Evolutionary conservation across 2,329 filamentous ascomycete genomes (phyloP).

Genomic region (Fusarium redolens): DNA sequence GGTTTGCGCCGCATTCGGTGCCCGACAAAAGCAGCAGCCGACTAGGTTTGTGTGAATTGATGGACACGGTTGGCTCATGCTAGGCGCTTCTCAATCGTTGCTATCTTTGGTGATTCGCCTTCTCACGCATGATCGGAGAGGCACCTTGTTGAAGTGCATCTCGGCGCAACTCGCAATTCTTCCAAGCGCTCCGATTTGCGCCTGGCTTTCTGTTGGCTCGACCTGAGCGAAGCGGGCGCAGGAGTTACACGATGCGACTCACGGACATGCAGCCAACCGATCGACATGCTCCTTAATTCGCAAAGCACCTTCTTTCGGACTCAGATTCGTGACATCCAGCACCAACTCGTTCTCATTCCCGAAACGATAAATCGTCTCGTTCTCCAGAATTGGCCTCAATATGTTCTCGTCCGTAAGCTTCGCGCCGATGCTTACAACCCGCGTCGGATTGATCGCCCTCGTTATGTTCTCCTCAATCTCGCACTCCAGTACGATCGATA

Average conservation of each 20-base stretch:
- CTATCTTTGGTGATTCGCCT: not conserved
- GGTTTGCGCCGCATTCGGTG: not conserved
- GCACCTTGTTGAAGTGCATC: not conserved
- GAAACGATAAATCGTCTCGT: not conserved
- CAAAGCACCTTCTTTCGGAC: not conserved
- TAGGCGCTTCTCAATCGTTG: not conserved
- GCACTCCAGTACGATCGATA: not conserved
- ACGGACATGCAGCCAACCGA: not conserved
- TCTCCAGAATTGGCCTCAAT: not conserved
- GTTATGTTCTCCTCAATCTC: not conserved
- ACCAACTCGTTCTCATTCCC: fast-evolving
- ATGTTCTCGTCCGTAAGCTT: not conserved
- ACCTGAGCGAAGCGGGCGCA: not conserved
- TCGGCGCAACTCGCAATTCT: not conserved
- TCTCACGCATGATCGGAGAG: not conserved
- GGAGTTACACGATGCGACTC: not conserved
- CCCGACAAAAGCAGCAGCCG: not conserved
- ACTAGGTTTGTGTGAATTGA: not conserved
- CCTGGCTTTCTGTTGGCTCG: not conserved
- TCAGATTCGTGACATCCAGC: not conserved
- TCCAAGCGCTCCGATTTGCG: not conserved
- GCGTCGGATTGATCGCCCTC: fast-evolving
- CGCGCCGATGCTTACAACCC: fast-evolving
- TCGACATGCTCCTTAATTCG: not conserved
- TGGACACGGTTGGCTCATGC: too few species aligned